Conservation (phyloP, 2,329 filamentous ascomycete genomes). For the Trichoderma breve region DNA sequence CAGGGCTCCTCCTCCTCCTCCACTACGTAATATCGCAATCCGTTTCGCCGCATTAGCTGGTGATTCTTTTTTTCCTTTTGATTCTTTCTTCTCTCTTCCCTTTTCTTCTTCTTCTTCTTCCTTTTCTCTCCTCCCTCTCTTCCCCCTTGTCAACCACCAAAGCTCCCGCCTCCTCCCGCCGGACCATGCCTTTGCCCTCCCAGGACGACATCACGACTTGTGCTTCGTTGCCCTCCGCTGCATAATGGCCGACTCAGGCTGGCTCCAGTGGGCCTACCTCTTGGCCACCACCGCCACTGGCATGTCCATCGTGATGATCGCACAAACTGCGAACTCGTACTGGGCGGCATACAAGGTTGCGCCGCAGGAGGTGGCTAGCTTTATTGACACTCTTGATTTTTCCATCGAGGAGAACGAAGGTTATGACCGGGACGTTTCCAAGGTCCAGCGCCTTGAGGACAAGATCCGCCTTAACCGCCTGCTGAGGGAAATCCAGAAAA, state of each 20-base stretch:
- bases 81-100: neutral
- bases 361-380: conserved; percentile 55
- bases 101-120: neutral
- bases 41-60: neutral
- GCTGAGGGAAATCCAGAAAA: conserved; percentile 60
- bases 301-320: conserved; percentile 54
- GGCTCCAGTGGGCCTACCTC: conserved; percentile 56
- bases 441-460: conserved; percentile 58
- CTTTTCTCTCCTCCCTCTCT: neutral
- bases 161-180: neutral
- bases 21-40: conserved; percentile 10
- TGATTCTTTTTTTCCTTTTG: neutral
- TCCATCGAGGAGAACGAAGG: conserved; percentile 64
- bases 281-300: conserved; percentile 57
- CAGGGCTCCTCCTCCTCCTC: conserved; percentile 15
- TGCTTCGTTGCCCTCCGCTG: conserved; percentile 27
- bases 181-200: conserved; percentile 10
- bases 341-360: conserved; percentile 56
- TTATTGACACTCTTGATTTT: conserved; percentile 60
- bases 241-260: conserved; percentile 51
- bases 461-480: conserved; percentile 58
- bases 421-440: conserved; percentile 59
- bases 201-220: conserved; percentile 22
- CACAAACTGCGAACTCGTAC: conserved; percentile 52
- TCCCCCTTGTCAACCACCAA: neutral